These are phyloP conservation scores for Laburnicola sp. DNA, from an alignment of 2,329 filamentous ascomycete genomes.

Conservation along the genomic window DNA sequence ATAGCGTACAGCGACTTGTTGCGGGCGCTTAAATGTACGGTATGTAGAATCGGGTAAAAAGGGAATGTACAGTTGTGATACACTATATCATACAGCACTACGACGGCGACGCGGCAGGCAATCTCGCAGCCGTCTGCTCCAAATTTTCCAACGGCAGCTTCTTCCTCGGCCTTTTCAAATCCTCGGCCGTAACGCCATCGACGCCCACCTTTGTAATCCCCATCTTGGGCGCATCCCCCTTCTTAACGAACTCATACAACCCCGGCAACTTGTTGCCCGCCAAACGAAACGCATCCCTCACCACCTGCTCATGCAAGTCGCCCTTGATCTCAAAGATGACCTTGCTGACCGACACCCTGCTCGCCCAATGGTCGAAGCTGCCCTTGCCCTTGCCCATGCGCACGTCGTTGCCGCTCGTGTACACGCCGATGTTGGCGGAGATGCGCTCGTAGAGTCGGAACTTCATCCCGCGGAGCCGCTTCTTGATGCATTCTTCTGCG, in stretches of 20 bases:
- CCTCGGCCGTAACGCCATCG: slow-evolving; percentile 78
- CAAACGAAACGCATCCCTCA: slow-evolving; percentile 87
- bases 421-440: slow-evolving; percentile 91
- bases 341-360: slow-evolving; percentile 85
- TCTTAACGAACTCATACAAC: slow-evolving; percentile 90
- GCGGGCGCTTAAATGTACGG: not conserved
- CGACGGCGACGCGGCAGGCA: slow-evolving; percentile 54
- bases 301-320: slow-evolving; percentile 90
- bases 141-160: slow-evolving; percentile 61
- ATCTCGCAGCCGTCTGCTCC: slow-evolving; percentile 64
- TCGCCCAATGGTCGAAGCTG: slow-evolving; percentile 94
- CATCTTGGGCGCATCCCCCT: slow-evolving; percentile 85
- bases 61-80: not conserved
- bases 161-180: slow-evolving; percentile 77
- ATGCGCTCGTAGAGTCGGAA: slow-evolving; percentile 92
- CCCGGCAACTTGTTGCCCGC: slow-evolving; percentile 93
- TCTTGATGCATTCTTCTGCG: slow-evolving; percentile 91
- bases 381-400: slow-evolving; percentile 99
- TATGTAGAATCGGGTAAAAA: no score
- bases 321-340: slow-evolving; percentile 92
- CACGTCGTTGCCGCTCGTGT: slow-evolving; percentile 91
- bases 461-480: slow-evolving; percentile 83
- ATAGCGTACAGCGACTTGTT: no score
- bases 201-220: slow-evolving; percentile 82
- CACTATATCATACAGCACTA: slow-evolving; percentile 12